Conservation (phyloP, 2,329 filamentous ascomycete genomes). For the Tolypocladium endophyticum region DNA sequence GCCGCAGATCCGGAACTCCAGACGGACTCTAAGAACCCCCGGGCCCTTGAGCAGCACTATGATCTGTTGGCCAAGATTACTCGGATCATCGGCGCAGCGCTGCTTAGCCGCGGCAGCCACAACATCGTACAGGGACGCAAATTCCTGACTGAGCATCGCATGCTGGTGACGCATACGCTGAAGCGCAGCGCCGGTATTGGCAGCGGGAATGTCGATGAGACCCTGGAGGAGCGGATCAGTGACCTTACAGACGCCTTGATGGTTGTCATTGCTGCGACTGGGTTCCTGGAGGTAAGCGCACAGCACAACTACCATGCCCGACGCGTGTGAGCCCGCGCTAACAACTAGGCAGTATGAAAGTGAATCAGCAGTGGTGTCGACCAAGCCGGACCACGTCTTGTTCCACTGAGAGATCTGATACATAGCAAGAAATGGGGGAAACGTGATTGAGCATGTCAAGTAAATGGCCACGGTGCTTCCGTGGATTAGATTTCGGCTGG, state of each 20-base stretch:
- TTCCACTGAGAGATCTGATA: conserved; percentile 26
- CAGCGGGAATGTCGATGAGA: conserved; percentile 22
- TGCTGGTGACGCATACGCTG: conserved; percentile 77
- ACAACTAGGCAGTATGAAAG: conserved; percentile 27
- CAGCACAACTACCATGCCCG: not conserved
- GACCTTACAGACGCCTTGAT: conserved; percentile 80
- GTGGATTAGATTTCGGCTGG: not conserved
- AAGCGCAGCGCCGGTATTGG: conserved; percentile 81
- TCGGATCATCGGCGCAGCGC: conserved; percentile 70
- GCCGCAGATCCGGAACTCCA: conserved; percentile 86
- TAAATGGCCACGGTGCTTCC: not conserved
- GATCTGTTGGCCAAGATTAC: conserved; percentile 69
- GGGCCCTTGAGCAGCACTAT: conserved; percentile 73
- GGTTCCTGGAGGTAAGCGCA: conserved; percentile 69
- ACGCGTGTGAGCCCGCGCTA: conserved; percentile 3
- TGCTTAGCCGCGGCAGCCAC: conserved; percentile 71
- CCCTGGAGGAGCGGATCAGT: conserved; percentile 51
- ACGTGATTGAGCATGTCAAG: not conserved
- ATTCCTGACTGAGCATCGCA: conserved; percentile 75
- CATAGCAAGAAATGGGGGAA: not conserved
- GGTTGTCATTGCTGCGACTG: conserved; percentile 70
- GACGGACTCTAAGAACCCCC: conserved; percentile 58
- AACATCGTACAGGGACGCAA: conserved; percentile 70
- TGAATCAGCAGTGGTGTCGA: conserved; percentile 21
- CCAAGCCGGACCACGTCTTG: conserved; percentile 20